These are phyloP conservation scores for Penicillium sp. DNA, from an alignment of 2,329 filamentous ascomycete genomes.

Conservation along the genomic window DNA sequence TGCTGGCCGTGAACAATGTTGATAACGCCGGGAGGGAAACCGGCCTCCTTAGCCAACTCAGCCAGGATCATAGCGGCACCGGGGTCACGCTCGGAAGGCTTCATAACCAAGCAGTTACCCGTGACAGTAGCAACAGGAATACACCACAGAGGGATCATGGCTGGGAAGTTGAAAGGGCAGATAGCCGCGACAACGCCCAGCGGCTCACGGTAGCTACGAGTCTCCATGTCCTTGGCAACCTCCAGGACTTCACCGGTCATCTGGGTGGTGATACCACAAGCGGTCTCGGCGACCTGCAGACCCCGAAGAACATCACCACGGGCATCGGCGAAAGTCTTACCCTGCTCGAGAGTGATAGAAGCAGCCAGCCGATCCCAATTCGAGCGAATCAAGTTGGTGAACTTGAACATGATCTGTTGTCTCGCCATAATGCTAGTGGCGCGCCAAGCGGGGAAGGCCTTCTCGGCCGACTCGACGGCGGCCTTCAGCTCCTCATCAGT, in stretches of 20 bases:
- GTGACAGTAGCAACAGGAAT: constrained; percentile 65
- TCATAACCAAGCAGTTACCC: constrained; percentile 63
- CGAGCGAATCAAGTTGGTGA: constrained; percentile 60
- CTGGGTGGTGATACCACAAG: constrained; percentile 66
- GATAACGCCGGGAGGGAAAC: constrained; percentile 64
- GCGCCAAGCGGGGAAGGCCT: constrained; percentile 62
- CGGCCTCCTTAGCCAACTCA: constrained; percentile 61
- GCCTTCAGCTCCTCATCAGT: constrained; percentile 63
- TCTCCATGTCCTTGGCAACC: constrained; percentile 70
- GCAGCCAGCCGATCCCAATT: constrained; percentile 65
- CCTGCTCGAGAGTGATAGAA: constrained; percentile 65
- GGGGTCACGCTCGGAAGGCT: constrained; percentile 65
- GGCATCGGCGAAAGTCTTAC: constrained; percentile 68
- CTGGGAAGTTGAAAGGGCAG: constrained; percentile 68
- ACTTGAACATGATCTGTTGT: constrained; percentile 68
- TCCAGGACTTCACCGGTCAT: constrained; percentile 65
- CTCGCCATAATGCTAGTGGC: constrained; percentile 58
- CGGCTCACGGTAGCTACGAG: constrained; percentile 63
- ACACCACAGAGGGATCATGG: constrained; percentile 69
- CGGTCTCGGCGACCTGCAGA: constrained; percentile 65
- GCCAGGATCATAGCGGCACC: constrained; percentile 66
- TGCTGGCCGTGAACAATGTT: constrained; percentile 66
- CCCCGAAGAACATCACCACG: constrained; percentile 64
- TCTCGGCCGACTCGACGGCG: constrained; percentile 61
- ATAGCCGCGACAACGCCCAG: constrained; percentile 64